Conservation (phyloP, 2,329 filamentous ascomycete genomes). For the Aureobasidium zeae region DNA sequence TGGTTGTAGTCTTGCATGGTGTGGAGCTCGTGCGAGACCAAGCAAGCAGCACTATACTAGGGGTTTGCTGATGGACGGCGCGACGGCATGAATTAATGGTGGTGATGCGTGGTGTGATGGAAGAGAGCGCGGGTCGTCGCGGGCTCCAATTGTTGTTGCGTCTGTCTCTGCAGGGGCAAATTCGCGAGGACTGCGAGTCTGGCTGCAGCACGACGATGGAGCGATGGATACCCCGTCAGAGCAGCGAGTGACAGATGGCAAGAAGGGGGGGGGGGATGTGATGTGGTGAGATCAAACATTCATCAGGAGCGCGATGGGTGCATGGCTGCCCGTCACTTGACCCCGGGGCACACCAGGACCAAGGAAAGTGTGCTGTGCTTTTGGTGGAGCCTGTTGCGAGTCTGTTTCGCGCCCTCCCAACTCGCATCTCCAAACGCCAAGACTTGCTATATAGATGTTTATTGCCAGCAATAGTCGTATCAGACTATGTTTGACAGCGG, state of each 20-base stretch:
- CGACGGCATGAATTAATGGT: conserved; percentile 10
- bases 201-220: too few relatives aligned
- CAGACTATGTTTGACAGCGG: neutral
- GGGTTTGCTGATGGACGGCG: neutral
- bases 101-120: neutral
- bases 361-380: neutral
- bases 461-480: neutral
- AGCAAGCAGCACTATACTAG: conserved; percentile 4
- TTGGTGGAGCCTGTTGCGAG: conserved; percentile 6
- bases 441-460: conserved; percentile 14
- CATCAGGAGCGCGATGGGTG: neutral
- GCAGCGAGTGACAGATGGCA: neutral
- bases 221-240: neutral
- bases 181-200: conserved; percentile 8
- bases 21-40: neutral
- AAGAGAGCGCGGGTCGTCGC: neutral
- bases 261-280: neutral
- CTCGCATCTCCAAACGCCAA: conserved; percentile 3
- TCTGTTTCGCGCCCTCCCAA: neutral
- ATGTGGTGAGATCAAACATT: neutral
- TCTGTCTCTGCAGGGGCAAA: conserved; percentile 11
- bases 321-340: neutral
- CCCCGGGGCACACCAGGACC: neutral
- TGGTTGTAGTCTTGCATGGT: conserved; percentile 5
- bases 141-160: neutral